Evolutionary conservation across 2,329 filamentous ascomycete species (phyloP), one percentile per base, ranked within the genome.

Genomic region (Lasiodiplodia sp.): DNA sequence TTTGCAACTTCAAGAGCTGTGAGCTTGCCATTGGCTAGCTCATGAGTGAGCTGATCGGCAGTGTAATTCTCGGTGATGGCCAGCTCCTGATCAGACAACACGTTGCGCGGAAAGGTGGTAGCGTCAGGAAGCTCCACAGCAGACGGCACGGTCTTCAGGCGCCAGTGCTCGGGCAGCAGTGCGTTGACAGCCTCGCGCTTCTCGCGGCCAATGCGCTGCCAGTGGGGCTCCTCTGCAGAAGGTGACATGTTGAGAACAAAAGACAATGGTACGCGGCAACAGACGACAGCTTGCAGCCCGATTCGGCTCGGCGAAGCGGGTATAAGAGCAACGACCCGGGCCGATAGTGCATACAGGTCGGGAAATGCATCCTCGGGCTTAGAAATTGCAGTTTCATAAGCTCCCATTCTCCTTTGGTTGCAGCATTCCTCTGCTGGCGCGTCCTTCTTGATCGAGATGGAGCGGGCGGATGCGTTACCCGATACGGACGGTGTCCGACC

Each of bases 131-230:
- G 84, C 69, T 89, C 81, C 62, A 83, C 78, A 0, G 80, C 74
- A 1, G 83, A 76, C 2, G 87, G 87, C 1, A 87, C 74, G 47
- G 77, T 75, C 10, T 79, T 60, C 4, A 90, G 76, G 25, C 80
- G 81, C 88, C 88, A 90, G 78, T 87, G 82, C 40, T 82, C 66
- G 0, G 88, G 87, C 62, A 91, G 89, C 2, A 85, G 79, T 11
- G 83, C 78, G 31, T 86, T 79, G 65, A 88, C 84, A 0, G 83
- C 80, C 38, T 86, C 82, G 51, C 87, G 83, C 76, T 90, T 90
- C 23, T 80, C 79, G 67, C 83, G 78, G 21, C 84, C 87, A 11
- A 79, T 72, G 4, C 78, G 72, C 76, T 86, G 76, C 88, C 88
- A 90, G 68, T 28, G 53, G 7, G 38, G 53, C 31, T 57, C 53